Evolutionary conservation across 2,329 filamentous ascomycete genomes (phyloP).

Genomic region (Mariannaea sp.): DNA sequence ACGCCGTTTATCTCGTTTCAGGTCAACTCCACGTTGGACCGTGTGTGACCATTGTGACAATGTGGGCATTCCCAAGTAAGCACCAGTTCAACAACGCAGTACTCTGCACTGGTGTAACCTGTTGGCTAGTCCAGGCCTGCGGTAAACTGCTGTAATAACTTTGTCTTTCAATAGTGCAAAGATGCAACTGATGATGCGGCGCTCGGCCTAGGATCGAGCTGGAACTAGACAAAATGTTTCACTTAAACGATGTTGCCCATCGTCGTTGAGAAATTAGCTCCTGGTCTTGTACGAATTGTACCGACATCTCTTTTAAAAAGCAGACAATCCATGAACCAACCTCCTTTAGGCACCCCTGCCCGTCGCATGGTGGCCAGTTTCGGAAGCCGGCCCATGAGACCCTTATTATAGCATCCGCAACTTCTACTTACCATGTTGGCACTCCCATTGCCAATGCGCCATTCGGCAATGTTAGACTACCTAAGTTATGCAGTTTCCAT

Average conservation of each 20-base stretch:
- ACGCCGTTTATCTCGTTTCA: constrained; percentile 34
- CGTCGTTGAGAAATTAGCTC: neutral
- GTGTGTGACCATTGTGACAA: constrained; percentile 31
- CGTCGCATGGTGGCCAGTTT: constrained; percentile 11
- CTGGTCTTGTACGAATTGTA: constrained; percentile 6
- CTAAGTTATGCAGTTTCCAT: too few relatives aligned
- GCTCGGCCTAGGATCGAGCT: constrained; percentile 6
- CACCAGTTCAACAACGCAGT: constrained; percentile 1
- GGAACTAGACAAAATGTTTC: constrained; percentile 7
- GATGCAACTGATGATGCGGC: constrained; percentile 1
- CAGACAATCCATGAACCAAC: neutral
- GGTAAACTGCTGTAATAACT: too few relatives aligned
- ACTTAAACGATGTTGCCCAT: constrained; percentile 13
- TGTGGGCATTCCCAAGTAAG: constrained; percentile 12
- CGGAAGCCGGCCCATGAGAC: constrained; percentile 3
- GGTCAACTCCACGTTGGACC: constrained; percentile 31
- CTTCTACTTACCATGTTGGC: neutral
- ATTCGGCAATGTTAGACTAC: constrained; percentile 16
- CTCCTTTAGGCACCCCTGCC: constrained; percentile 15
- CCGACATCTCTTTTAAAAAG: constrained; percentile 11
- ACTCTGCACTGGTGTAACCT: constrained; percentile 13
- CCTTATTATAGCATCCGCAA: constrained; percentile 16
- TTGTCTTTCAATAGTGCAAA: constrained; percentile 1
- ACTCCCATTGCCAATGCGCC: neutral
- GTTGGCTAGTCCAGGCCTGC: constrained; percentile 4